A percentile compares a stretch with the other conserved stretches of the same genome.
phyloP scores from a whole-genome alignment of 768 basidiomycete species.

The Mycena albidolilacea region DNA sequence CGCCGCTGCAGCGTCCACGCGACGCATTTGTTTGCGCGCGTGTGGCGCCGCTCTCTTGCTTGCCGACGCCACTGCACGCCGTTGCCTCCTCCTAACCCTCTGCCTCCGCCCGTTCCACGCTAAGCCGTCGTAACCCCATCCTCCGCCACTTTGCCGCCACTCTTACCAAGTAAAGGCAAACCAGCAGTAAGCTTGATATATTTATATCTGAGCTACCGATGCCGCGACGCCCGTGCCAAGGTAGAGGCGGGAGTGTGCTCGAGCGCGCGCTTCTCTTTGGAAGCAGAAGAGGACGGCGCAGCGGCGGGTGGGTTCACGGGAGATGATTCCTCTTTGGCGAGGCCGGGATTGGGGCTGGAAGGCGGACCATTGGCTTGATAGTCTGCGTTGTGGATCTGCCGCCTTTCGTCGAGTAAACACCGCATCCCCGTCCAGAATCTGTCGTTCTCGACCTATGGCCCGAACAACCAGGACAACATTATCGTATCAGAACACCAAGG shows the following conservation, averaged over 20 bases:
- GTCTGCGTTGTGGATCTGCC: slow-evolving; percentile 14
- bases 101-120: background rate
- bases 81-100: background rate
- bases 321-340: background rate
- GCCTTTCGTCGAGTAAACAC: slow-evolving; percentile 44
- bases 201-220: too few species aligned
- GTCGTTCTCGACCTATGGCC: slow-evolving; percentile 92
- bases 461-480: slow-evolving; percentile 87
- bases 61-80: background rate
- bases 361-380: slow-evolving; percentile 29
- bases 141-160: background rate
- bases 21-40: background rate
- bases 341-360: slow-evolving; percentile 11
- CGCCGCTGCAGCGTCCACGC: too few species aligned
- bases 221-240: too few species aligned
- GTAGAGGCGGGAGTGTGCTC: background rate
- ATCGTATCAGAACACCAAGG: slow-evolving; percentile 81
- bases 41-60: background rate
- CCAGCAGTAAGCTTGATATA: too few species aligned
- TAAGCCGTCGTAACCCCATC: too few species aligned
- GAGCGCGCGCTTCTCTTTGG: slow-evolving; percentile 26
- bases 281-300: slow-evolving; percentile 8
- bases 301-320: background rate
- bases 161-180: too few species aligned
- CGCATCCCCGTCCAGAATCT: slow-evolving; percentile 79